phyloP scores from a whole-genome alignment of 164 flowering plant species.

The Magnolia changhungtana region DNA sequence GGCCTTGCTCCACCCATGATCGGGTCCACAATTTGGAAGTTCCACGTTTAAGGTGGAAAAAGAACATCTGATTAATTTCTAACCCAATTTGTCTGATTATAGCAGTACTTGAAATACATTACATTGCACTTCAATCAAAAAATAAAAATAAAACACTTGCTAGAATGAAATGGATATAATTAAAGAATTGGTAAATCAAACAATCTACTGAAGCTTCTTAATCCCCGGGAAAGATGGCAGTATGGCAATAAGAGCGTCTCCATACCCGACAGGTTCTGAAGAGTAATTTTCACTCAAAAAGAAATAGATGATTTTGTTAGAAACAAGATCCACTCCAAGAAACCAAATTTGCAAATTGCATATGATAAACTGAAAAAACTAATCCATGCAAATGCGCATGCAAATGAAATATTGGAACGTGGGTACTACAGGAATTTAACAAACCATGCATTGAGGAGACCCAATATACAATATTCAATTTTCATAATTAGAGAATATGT shows the following conservation, averaged over 20 bases:
- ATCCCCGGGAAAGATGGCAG: conserved; percentile 87
- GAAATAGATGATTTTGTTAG: conserved; percentile 1
- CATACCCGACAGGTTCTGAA: conserved; percentile 82
- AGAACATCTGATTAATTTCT: no score
- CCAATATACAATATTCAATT: background rate
- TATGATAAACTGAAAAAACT: background rate
- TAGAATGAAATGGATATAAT: conserved; percentile 2
- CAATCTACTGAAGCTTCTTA: conserved; percentile 59
- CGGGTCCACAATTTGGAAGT: no score
- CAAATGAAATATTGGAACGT: background rate
- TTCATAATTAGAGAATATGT: no score
- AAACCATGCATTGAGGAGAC: background rate
- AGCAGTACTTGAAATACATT: no score
- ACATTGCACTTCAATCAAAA: no score
- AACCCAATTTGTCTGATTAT: no score
- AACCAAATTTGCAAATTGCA: background rate
- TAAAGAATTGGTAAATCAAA: background rate
- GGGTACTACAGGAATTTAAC: background rate
- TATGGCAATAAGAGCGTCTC: conserved; percentile 70
- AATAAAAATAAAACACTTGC: no score
- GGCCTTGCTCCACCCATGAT: no score
- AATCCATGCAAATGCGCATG: background rate
- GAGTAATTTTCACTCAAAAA: conserved; percentile 11
- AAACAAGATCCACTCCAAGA: background rate
- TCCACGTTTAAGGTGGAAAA: no score